phyloP scores from a whole-genome alignment of 2,329 filamentous ascomycete species.

The Cercospora janseana region DNA sequence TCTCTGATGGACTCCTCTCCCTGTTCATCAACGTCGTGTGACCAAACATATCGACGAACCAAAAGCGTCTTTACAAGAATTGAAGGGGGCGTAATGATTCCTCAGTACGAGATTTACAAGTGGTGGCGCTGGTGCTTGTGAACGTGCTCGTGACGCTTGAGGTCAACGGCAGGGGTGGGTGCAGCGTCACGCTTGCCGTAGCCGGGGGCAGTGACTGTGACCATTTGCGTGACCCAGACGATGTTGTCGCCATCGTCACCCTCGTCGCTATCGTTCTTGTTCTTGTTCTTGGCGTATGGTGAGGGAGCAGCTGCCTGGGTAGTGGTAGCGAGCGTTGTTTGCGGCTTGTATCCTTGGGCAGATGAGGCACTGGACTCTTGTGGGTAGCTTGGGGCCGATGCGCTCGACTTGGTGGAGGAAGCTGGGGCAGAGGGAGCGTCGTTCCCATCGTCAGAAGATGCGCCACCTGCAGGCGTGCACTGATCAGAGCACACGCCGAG shows the following conservation, averaged over 20 bases:
- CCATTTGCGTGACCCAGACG: slow-evolving; percentile 18
- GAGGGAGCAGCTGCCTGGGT: slow-evolving; percentile 13
- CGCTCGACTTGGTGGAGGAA: too few relatives aligned
- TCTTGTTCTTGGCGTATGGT: slow-evolving; percentile 5
- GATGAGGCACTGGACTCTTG: not conserved
- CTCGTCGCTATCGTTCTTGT: not conserved
- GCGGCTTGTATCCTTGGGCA: not conserved
- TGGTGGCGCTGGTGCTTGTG: slow-evolving; percentile 15
- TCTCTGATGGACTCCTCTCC: not conserved
- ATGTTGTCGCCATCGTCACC: slow-evolving; percentile 10
- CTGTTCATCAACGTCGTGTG: too few relatives aligned
- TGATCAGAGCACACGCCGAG: slow-evolving; percentile 22
- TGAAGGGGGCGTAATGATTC: not conserved
- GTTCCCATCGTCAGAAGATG: slow-evolving; percentile 7
- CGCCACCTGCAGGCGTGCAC: slow-evolving; percentile 17
- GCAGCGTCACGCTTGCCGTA: slow-evolving; percentile 17
- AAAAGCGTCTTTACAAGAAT: slow-evolving; percentile 4
- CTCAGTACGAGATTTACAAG: not conserved
- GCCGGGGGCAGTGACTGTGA: slow-evolving; percentile 18
- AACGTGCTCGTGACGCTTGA: slow-evolving; percentile 16
- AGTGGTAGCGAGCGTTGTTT: not conserved
- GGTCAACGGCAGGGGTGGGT: slow-evolving; percentile 11
- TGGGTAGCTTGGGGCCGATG: not conserved
- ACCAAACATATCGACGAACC: slow-evolving; percentile 3
- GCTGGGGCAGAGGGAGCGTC: not conserved